phyloP scores from a whole-genome alignment of 2,329 filamentous ascomycete genomes.

The Pezicula radicicola region DNA sequence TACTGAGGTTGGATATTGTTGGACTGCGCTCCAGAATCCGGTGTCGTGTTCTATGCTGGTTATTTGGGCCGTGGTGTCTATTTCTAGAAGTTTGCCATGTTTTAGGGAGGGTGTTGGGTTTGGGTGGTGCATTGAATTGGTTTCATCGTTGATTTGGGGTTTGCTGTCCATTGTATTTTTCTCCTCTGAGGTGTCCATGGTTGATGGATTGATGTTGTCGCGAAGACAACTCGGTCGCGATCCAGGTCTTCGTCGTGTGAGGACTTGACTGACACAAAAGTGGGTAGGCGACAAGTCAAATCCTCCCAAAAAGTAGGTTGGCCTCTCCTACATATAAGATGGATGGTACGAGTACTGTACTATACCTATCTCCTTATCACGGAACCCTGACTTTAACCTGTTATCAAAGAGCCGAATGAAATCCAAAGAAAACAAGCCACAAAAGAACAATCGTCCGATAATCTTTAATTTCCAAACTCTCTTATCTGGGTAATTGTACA shows the following conservation, averaged over 20 bases:
- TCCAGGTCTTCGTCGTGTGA: background rate
- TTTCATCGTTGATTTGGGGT: background rate
- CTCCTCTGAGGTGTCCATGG: conserved; percentile 1
- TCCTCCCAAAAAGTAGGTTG: too few relatives aligned
- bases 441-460: too few relatives aligned
- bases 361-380: too few relatives aligned
- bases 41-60: conserved; percentile 17
- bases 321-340: too few relatives aligned
- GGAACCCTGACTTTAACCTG: too few relatives aligned
- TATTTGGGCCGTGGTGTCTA: conserved; percentile 14
- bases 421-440: too few relatives aligned
- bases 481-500: too few relatives aligned
- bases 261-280: background rate
- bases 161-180: background rate
- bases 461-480: too few relatives aligned
- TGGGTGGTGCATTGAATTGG: background rate
- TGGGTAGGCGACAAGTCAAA: too few relatives aligned
- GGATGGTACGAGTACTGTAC: too few relatives aligned
- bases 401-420: too few relatives aligned
- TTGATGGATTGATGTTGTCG: background rate
- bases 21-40: conserved; percentile 15
- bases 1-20: conserved; percentile 16
- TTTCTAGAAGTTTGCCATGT: conserved; percentile 16
- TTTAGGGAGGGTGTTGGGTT: conserved; percentile 4
- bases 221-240: background rate